A percentile compares a stretch with the other conserved stretches of the same genome.
phyloP scores from a whole-genome alignment of 2,329 filamentous ascomycete genomes.

The Colletotrichum tofieldiae region DNA sequence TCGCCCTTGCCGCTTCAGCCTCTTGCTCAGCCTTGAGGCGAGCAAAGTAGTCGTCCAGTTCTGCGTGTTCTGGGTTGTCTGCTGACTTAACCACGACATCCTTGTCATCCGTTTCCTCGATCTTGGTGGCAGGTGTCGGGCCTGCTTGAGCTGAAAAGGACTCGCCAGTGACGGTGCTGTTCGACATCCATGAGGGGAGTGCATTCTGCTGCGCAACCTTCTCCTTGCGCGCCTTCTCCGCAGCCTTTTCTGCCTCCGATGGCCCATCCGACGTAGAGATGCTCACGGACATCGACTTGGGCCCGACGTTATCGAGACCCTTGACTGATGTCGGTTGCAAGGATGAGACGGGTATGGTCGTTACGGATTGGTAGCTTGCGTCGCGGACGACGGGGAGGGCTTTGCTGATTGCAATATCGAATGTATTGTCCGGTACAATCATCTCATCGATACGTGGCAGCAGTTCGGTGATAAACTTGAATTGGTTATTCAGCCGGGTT shows the following conservation, averaged over 20 bases:
- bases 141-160: slow-evolving; percentile 66
- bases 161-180: slow-evolving; percentile 77
- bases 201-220: slow-evolving; percentile 78
- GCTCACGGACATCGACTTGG: slow-evolving; percentile 78
- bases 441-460: slow-evolving; percentile 84
- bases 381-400: slow-evolving; percentile 77
- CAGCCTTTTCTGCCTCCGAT: slow-evolving; percentile 76
- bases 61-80: slow-evolving; percentile 68
- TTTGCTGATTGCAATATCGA: slow-evolving; percentile 77
- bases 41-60: slow-evolving; percentile 78
- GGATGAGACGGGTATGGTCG: slow-evolving; percentile 71
- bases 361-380: slow-evolving; percentile 68
- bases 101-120: slow-evolving; percentile 65
- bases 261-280: slow-evolving; percentile 78
- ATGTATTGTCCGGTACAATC: slow-evolving; percentile 81
- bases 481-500: slow-evolving; percentile 82
- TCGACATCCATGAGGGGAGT: slow-evolving; percentile 79
- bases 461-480: slow-evolving; percentile 83
- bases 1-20: slow-evolving; percentile 57
- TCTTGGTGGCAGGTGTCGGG: slow-evolving; percentile 50
- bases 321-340: slow-evolving; percentile 77
- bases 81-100: slow-evolving; percentile 58
- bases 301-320: slow-evolving; percentile 76
- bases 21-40: slow-evolving; percentile 75
- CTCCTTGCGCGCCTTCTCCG: slow-evolving; percentile 76